Conservation (phyloP, 179 eudicot species). For the Nepenthes alata region DNA sequence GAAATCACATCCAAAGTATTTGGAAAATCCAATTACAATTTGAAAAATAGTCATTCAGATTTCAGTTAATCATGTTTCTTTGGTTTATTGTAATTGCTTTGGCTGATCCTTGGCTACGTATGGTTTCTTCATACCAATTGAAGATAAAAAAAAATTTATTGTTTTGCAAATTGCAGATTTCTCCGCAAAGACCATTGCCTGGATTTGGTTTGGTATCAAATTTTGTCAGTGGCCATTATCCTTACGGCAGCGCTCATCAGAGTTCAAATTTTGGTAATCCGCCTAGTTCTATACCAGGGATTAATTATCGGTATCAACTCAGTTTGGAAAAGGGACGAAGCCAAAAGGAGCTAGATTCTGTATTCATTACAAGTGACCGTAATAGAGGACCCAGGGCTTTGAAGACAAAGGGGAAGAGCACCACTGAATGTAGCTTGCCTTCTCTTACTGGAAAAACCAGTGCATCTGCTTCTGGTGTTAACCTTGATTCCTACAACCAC, state of each 20-base stretch:
- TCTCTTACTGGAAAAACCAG: slow-evolving; percentile 40
- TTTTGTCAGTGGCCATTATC: slow-evolving; percentile 35
- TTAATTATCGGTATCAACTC: slow-evolving; percentile 34
- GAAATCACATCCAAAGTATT: no score
- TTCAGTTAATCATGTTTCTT: not conserved
- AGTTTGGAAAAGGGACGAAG: slow-evolving; percentile 51
- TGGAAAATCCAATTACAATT: no score
- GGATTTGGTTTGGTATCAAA: slow-evolving; percentile 53
- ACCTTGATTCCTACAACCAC: slow-evolving; percentile 39
- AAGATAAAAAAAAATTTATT: not conserved
- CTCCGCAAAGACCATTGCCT: slow-evolving; percentile 57
- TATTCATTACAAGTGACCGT: slow-evolving; percentile 56
- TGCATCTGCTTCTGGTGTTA: slow-evolving; percentile 41
- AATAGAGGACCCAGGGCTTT: slow-evolving; percentile 93
- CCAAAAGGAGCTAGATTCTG: slow-evolving; percentile 50
- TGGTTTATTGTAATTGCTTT: no score
- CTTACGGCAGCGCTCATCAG: slow-evolving; percentile 44
- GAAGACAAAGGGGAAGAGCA: slow-evolving; percentile 51
- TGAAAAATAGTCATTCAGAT: no score
- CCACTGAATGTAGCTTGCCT: slow-evolving; percentile 33
- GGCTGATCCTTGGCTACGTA: no score
- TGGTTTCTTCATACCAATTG: not conserved
- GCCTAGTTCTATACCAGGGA: slow-evolving; percentile 38
- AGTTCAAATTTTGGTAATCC: slow-evolving; percentile 30
- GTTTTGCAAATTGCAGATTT: slow-evolving; percentile 18